phyloP scores from a whole-genome alignment of 192 early-diverging fungal species.

The Dimargaris cristalligena region DNA sequence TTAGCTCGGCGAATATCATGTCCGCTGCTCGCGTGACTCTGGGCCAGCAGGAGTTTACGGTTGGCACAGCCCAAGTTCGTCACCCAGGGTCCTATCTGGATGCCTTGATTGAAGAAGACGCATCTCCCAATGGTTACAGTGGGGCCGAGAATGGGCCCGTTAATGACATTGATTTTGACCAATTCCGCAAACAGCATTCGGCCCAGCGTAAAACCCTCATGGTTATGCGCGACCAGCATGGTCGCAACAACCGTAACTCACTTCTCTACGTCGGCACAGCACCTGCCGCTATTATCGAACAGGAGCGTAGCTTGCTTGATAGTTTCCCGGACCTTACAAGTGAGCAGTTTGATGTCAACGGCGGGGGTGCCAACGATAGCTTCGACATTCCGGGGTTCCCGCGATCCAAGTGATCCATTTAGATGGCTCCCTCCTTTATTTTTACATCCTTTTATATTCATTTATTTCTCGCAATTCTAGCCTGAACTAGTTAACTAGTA shows the following conservation, averaged over 20 bases:
- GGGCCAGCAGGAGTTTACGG: background rate
- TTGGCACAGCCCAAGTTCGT: background rate
- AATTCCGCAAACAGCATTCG: background rate
- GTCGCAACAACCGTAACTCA: constrained; percentile 2
- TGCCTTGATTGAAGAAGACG: background rate
- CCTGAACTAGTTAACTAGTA: too few relatives aligned
- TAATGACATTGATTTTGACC: background rate
- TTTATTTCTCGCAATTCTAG: too few relatives aligned
- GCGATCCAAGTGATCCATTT: background rate
- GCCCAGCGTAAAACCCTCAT: background rate
- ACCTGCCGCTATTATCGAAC: background rate
- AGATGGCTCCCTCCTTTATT: too few relatives aligned
- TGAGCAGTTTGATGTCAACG: background rate
- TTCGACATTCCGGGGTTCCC: background rate
- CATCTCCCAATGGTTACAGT: background rate
- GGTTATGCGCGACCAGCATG: background rate
- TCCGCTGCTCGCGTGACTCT: too few relatives aligned
- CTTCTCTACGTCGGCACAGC: constrained; percentile 1
- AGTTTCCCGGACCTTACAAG: background rate
- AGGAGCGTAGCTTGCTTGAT: background rate
- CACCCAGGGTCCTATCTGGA: background rate
- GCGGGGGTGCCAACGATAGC: background rate
- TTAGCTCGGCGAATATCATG: too few relatives aligned
- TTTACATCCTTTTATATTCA: too few relatives aligned
- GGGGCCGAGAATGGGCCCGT: background rate